Evolutionary conservation across 768 basidiomycete genomes (phyloP).

Genomic region (Tulasnella sp.): DNA sequence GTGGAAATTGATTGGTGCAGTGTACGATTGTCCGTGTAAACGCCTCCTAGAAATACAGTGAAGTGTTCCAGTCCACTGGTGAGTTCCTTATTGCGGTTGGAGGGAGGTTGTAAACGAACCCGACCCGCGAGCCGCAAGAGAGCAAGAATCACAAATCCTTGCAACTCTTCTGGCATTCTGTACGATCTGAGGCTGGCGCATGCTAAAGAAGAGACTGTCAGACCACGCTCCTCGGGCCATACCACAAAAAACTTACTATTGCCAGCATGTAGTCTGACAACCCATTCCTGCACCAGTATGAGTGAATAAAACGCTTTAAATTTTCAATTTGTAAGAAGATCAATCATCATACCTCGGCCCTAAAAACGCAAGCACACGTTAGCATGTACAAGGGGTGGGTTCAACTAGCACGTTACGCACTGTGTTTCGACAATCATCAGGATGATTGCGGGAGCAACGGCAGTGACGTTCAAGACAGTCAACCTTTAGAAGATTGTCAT

Average conservation of each 20-base stretch:
- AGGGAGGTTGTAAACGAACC: too few relatives aligned
- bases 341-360: slow-evolving; percentile 11
- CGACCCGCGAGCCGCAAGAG: too few relatives aligned
- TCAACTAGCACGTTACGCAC: too few relatives aligned
- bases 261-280: slow-evolving; percentile 12
- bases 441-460: slow-evolving; percentile 5
- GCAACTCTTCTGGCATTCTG: slow-evolving; percentile 6
- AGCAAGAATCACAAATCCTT: too few relatives aligned
- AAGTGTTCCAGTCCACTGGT: neutral
- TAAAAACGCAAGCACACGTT: too few relatives aligned
- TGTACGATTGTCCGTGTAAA: neutral
- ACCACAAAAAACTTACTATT: too few relatives aligned
- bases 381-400: too few relatives aligned
- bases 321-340: neutral
- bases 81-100: neutral
- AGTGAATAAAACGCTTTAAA: neutral
- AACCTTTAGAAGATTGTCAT: neutral
- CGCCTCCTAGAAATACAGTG: neutral
- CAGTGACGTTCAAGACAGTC: slow-evolving; percentile 3
- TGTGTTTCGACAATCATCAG: slow-evolving; percentile 10
- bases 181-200: slow-evolving; percentile 6
- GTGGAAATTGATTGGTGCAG: neutral
- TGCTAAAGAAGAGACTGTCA: neutral
- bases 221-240: neutral
- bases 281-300: neutral